Percentiles rank a stretch among this genome's conserved stretches.
phyloP scores from a whole-genome alignment of 176 grass and related monocot species.

The Oropetium thomaeum region DNA sequence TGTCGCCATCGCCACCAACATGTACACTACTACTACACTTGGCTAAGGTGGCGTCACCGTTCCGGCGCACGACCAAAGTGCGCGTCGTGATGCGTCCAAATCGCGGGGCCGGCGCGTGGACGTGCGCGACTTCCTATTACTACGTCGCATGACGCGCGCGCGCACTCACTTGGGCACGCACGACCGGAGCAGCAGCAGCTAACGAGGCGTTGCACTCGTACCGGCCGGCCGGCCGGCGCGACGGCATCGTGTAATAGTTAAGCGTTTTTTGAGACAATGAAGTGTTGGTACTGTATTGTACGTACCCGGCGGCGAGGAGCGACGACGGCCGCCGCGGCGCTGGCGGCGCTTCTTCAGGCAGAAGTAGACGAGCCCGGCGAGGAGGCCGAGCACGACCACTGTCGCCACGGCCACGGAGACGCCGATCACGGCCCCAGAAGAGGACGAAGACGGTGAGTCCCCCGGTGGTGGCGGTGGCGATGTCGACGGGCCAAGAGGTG shows the following conservation, averaged over 20 bases:
- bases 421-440: slow-evolving; percentile 22
- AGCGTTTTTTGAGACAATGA: background rate
- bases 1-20: slow-evolving; percentile 22
- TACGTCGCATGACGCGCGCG: background rate
- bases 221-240: background rate
- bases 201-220: slow-evolving; percentile 20
- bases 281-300: background rate
- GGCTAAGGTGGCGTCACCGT: background rate
- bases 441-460: background rate
- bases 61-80: slow-evolving; percentile 28
- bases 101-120: background rate
- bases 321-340: background rate
- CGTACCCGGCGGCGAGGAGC: slow-evolving; percentile 23
- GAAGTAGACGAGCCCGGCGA: slow-evolving; percentile 34
- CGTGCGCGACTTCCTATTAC: background rate
- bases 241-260: too few relatives aligned
- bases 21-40: too few relatives aligned
- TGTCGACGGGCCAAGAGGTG: background rate
- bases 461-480: background rate
- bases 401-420: slow-evolving; percentile 26
- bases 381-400: slow-evolving; percentile 27
- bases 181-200: too few relatives aligned
- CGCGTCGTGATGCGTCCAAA: slow-evolving; percentile 4
- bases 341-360: slow-evolving; percentile 23
- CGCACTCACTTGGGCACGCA: background rate